These are phyloP conservation scores for Scheffersomyces spartinae DNA, from an alignment of 805 yeast species.

Conservation along the genomic window DNA sequence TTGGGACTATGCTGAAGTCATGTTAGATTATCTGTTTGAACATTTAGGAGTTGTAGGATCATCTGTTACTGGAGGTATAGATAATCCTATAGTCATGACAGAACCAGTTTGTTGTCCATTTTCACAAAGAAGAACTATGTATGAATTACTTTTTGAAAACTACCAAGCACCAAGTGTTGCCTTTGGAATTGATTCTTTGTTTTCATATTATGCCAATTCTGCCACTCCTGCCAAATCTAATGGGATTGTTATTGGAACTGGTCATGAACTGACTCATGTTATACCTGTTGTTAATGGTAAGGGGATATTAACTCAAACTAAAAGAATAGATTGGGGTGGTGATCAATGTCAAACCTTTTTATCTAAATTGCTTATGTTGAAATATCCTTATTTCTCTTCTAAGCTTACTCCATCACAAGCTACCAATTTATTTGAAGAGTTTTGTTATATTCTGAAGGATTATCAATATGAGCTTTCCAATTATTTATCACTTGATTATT, in stretches of 20 bases:
- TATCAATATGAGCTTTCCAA: slow-evolving; percentile 52
- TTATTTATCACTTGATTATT: slow-evolving; percentile 46
- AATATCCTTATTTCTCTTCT: slow-evolving; percentile 87
- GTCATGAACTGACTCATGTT: slow-evolving; percentile 71
- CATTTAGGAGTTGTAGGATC: slow-evolving; percentile 56
- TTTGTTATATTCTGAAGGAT: slow-evolving; percentile 64
- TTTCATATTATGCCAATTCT: slow-evolving; percentile 61
- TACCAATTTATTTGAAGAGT: slow-evolving; percentile 57
- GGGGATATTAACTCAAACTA: slow-evolving; percentile 55
- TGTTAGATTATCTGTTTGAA: slow-evolving; percentile 73
- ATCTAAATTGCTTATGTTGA: slow-evolving; percentile 52
- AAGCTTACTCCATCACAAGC: slow-evolving; percentile 54
- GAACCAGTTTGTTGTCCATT: slow-evolving; percentile 67
- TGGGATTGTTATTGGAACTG: slow-evolving; percentile 77
- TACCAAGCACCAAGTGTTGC: slow-evolving; percentile 65
- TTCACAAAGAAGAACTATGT: slow-evolving; percentile 61
- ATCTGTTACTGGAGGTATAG: slow-evolving; percentile 34
- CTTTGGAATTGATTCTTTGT: slow-evolving; percentile 75
- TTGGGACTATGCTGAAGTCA: slow-evolving; percentile 82
- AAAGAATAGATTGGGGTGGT: slow-evolving; percentile 91
- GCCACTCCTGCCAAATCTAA: slow-evolving; percentile 14
- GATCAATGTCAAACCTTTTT: slow-evolving; percentile 56
- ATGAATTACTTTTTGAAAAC: slow-evolving; percentile 77
- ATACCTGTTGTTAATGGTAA: slow-evolving; percentile 71
- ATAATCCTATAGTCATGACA: slow-evolving; percentile 71